These are phyloP conservation scores for Hondaea fermentalgiana DNA, from an alignment of 108 stramenopile species.

Conservation along the genomic window DNA sequence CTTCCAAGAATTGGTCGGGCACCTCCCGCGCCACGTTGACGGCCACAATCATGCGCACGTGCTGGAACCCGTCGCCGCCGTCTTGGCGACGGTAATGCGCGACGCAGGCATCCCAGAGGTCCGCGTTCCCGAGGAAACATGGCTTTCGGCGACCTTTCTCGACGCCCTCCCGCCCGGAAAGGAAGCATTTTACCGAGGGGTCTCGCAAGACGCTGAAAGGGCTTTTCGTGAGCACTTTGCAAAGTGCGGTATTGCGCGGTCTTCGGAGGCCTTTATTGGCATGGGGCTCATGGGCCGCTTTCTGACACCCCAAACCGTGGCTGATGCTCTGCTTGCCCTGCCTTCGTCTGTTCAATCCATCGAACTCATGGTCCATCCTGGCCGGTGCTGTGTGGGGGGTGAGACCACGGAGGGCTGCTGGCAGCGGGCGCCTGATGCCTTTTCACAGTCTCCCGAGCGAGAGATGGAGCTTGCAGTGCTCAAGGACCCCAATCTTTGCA, in stretches of 20 bases:
- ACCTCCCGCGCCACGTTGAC: neutral
- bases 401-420: neutral
- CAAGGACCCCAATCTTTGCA: neutral
- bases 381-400: neutral
- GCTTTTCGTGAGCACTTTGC: neutral
- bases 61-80: neutral
- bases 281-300: neutral
- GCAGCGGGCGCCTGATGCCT: neutral
- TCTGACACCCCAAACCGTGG: neutral
- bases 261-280: neutral
- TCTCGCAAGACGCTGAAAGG: neutral
- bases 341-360: neutral
- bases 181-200: neutral
- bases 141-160: neutral
- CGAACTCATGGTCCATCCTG: slow-evolving; percentile 8
- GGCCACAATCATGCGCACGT: neutral
- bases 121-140: neutral
- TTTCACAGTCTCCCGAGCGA: neutral
- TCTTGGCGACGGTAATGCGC: neutral
- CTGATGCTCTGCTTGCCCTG: neutral
- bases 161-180: neutral
- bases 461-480: neutral
- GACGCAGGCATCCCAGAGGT: neutral
- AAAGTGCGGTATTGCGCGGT: neutral
- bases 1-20: neutral